Percentiles rank a stretch among this genome's conserved stretches.
These are phyloP conservation scores for Botrytis galanthina DNA, from an alignment of 2,329 filamentous ascomycete genomes.

Conservation along the genomic window DNA sequence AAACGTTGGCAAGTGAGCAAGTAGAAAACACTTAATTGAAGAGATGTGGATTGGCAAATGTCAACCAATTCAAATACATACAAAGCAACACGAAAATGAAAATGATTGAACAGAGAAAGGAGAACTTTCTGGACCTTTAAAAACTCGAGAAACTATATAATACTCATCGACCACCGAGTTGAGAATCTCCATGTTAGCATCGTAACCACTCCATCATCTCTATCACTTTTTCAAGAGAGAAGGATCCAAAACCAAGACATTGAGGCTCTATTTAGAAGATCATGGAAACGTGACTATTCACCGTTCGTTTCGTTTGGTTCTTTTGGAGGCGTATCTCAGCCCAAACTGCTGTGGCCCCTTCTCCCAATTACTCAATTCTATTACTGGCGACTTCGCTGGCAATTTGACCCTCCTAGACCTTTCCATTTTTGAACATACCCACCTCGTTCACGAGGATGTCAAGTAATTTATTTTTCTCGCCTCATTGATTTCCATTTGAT, in stretches of 20 bases:
- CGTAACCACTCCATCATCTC: constrained; percentile 5
- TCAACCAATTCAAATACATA: neutral
- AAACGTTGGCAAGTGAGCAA: neutral
- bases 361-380: constrained; percentile 3
- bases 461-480: neutral
- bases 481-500: constrained; percentile 6
- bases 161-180: neutral
- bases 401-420: constrained; percentile 13
- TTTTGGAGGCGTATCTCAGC: neutral
- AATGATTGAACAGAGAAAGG: neutral
- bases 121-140: neutral
- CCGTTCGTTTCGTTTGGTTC: constrained; percentile 11
- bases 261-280: constrained; percentile 4
- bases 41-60: neutral
- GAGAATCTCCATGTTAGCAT: neutral
- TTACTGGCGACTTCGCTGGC: constrained; percentile 19
- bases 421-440: constrained; percentile 23
- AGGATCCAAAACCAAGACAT: constrained; percentile 16
- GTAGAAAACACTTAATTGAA: neutral
- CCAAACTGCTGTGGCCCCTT: neutral
- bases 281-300: constrained; percentile 10
- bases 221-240: neutral
- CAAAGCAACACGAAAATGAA: constrained; percentile 1
- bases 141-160: constrained; percentile 4
- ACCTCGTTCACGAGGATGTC: neutral